A percentile compares a stretch with the other conserved stretches of the same genome.
phyloP scores from a whole-genome alignment of 1,284 basidiomycete species.

The Athelia psychrophila region DNA sequence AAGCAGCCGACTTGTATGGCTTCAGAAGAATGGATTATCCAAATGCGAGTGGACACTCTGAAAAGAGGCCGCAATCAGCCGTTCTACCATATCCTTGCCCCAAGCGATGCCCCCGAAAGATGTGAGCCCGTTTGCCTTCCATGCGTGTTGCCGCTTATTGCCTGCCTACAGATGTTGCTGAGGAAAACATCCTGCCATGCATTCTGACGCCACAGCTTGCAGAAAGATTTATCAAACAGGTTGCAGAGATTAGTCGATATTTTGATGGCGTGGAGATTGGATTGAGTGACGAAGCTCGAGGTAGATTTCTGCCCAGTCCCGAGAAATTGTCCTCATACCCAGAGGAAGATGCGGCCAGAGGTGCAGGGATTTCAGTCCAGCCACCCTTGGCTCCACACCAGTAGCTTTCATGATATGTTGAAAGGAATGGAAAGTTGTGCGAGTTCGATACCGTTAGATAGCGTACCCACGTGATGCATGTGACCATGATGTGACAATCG shows the following conservation, averaged over 20 bases:
- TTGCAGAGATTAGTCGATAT: conserved; percentile 25
- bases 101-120: conserved; percentile 33
- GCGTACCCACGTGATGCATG: no score
- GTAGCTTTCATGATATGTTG: no score
- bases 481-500: no score
- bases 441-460: no score
- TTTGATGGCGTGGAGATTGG: conserved; percentile 29
- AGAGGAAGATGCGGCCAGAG: conserved; percentile 10
- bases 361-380: no score
- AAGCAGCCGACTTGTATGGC: conserved; percentile 40
- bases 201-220: conserved; percentile 19
- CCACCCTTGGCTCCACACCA: no score
- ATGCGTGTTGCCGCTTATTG: neutral
- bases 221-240: conserved; percentile 17
- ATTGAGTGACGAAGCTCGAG: conserved; percentile 8
- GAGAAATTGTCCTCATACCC: conserved; percentile 12
- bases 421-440: no score
- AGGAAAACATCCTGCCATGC: conserved; percentile 36
- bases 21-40: conserved; percentile 40
- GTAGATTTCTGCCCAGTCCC: conserved; percentile 7
- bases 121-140: conserved; percentile 31
- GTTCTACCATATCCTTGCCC: conserved; percentile 45
- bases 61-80: conserved; percentile 44
- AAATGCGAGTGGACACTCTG: conserved; percentile 41
- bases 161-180: conserved; percentile 33